Evolutionary conservation across 2,329 filamentous ascomycete genomes (phyloP).

Genomic region (Dryadomyces quercus-mongolicae): DNA sequence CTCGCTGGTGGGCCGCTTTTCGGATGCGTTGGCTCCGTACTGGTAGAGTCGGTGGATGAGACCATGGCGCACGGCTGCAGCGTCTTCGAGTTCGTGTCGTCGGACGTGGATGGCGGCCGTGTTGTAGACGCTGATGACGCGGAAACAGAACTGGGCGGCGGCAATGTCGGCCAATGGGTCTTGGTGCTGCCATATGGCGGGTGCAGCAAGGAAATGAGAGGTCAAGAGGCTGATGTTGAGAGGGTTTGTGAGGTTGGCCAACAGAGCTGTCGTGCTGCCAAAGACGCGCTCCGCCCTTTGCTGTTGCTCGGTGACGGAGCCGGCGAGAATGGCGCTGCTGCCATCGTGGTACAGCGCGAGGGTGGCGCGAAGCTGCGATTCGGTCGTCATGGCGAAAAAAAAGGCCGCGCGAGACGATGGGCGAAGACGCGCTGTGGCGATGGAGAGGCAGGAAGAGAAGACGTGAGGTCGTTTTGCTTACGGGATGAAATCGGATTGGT

Average conservation of each 20-base stretch:
- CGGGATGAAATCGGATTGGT: neutral
- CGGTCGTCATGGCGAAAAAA: constrained; percentile 42
- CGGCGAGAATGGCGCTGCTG: neutral
- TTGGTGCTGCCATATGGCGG: constrained; percentile 51
- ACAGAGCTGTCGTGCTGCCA: constrained; percentile 53
- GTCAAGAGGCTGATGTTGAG: constrained; percentile 63
- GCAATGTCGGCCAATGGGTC: constrained; percentile 12
- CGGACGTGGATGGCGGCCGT: constrained; percentile 47
- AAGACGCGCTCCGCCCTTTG: constrained; percentile 43
- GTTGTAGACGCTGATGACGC: constrained; percentile 61
- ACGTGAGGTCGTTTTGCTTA: neutral
- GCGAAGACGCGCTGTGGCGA: neutral
- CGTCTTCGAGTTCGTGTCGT: constrained; percentile 32
- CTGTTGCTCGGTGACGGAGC: constrained; percentile 14
- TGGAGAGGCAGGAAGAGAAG: neutral
- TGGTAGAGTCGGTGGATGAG: constrained; percentile 3
- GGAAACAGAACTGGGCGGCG: constrained; percentile 48
- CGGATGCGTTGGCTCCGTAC: neutral
- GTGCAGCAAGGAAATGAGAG: constrained; percentile 58
- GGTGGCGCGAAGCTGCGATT: constrained; percentile 54
- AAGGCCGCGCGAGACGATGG: neutral
- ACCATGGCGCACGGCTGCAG: constrained; percentile 17
- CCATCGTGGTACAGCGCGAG: constrained; percentile 46
- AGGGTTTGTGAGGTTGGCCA: constrained; percentile 60
- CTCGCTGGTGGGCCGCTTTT: constrained; percentile 30